A percentile compares a stretch with the other conserved stretches of the same genome.
phyloP scores from a whole-genome alignment of 1,284 basidiomycete species.

The Trametes versicolor region DNA sequence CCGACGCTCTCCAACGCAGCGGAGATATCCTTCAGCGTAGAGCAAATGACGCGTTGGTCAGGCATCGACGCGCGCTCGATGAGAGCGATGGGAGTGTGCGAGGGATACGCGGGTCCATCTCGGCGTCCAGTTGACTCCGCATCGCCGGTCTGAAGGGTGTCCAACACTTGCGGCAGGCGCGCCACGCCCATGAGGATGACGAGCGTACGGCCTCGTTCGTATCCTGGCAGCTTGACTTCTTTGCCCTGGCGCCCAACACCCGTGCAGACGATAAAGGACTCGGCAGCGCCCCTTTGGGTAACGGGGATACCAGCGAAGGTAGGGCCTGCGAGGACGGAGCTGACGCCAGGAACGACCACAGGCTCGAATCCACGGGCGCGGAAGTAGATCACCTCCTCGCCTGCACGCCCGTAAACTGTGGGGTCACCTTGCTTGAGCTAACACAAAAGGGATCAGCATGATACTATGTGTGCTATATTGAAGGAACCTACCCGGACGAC shows the following conservation, averaged over 20 bases:
- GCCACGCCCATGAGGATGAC: constrained; percentile 97
- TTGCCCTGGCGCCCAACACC: constrained; percentile 92
- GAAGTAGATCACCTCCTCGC: constrained; percentile 95
- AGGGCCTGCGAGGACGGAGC: constrained; percentile 89
- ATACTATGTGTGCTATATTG: too few species aligned
- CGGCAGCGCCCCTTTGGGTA: constrained; percentile 94
- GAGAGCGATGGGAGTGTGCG: constrained; percentile 87
- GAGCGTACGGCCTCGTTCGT: constrained; percentile 84
- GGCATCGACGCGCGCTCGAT: constrained; percentile 93
- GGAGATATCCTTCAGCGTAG: constrained; percentile 81
- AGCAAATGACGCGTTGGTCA: constrained; percentile 89
- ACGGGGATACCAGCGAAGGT: constrained; percentile 92
- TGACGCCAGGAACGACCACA: constrained; percentile 90
- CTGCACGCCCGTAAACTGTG: constrained; percentile 92
- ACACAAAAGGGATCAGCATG: constrained; percentile 5
- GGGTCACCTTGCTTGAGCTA: constrained; percentile 98
- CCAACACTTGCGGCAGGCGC: constrained; percentile 77
- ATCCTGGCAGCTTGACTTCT: constrained; percentile 87
- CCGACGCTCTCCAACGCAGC: constrained; percentile 78
- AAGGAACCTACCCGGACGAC: constrained; percentile 80
- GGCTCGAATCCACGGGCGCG: constrained; percentile 85
- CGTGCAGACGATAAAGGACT: constrained; percentile 90
- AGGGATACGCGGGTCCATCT: constrained; percentile 76
- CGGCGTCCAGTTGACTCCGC: constrained; percentile 40
- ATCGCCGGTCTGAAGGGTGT: constrained; percentile 58